Percentiles rank a stretch among this genome's conserved stretches.
Evolutionary conservation across 176 grass and related monocot genomes (phyloP).

Genomic region (Olyra latifolia): DNA sequence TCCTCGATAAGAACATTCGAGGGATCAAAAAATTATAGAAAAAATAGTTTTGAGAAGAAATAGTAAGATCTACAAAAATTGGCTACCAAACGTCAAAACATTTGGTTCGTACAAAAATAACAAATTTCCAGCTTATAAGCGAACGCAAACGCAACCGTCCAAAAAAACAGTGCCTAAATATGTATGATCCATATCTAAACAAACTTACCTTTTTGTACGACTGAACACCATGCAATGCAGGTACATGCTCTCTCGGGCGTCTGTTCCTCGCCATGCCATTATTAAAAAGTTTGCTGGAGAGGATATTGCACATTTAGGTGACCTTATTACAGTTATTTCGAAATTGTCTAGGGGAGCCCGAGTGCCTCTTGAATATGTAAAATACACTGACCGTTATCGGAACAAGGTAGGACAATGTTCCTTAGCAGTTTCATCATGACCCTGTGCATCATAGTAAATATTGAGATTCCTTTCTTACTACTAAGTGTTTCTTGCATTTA

Average conservation of each 20-base stretch:
- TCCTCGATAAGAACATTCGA: no score
- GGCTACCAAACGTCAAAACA: no score
- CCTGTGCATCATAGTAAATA: constrained; percentile 3
- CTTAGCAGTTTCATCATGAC: constrained; percentile 18
- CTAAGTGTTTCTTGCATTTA: constrained; percentile 13
- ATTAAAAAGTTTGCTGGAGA: constrained; percentile 97
- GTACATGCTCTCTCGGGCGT: constrained; percentile 94
- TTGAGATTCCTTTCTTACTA: constrained; percentile 13
- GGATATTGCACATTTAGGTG: constrained; percentile 70
- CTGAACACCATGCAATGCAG: constrained; percentile 55
- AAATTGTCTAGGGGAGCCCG: constrained; percentile 89
- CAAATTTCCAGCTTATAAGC: no score
- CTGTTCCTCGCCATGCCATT: constrained; percentile 95
- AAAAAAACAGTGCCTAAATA: no score
- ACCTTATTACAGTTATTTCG: constrained; percentile 78
- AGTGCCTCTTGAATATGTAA: constrained; percentile 96
- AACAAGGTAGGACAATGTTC: constrained; percentile 63
- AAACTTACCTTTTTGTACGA: constrained; percentile 23
- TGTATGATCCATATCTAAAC: constrained; percentile 5
- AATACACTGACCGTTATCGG: constrained; percentile 84
- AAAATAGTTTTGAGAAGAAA: no score
- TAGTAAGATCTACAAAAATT: no score
- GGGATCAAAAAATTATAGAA: no score
- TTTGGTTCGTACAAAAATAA: no score
- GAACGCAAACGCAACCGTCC: no score